Evolutionary conservation across 2,329 filamentous ascomycete species (phyloP).

Genomic region (Penicillium sp.): DNA sequence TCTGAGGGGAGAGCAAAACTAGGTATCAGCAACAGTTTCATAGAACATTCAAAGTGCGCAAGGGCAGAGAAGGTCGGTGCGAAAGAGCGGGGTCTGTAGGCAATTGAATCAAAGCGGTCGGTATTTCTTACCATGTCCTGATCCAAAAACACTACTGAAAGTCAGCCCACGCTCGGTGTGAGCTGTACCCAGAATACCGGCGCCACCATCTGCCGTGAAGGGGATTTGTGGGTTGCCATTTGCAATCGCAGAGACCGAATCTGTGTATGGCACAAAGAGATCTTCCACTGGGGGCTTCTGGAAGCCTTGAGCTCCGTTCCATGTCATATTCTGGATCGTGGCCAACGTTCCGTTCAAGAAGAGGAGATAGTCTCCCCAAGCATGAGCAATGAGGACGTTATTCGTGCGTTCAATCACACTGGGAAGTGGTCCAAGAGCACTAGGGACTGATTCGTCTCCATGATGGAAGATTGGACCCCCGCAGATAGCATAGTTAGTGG

Average conservation of each 20-base stretch:
- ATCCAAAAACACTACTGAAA: constrained; percentile 57
- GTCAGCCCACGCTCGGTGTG: constrained; percentile 73
- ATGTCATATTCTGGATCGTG: constrained; percentile 76
- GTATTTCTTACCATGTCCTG: constrained; percentile 50
- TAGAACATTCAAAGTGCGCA: too few species aligned
- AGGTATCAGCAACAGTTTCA: background rate
- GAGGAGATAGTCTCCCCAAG: constrained; percentile 62
- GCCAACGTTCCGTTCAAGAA: constrained; percentile 64
- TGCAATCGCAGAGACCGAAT: constrained; percentile 12
- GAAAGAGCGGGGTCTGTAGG: background rate
- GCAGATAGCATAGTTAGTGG: constrained; percentile 39
- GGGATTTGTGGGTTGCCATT: constrained; percentile 43
- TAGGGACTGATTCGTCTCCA: constrained; percentile 45
- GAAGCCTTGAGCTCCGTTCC: constrained; percentile 66
- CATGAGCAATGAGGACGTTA: constrained; percentile 69
- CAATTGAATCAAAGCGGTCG: too few species aligned
- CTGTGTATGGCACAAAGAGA: constrained; percentile 64
- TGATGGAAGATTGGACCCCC: constrained; percentile 37
- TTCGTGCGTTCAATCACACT: constrained; percentile 66
- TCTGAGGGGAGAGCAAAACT: constrained; percentile 7
- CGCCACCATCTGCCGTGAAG: constrained; percentile 42
- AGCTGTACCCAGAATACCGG: constrained; percentile 63
- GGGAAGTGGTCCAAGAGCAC: constrained; percentile 46
- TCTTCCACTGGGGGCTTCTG: constrained; percentile 53
- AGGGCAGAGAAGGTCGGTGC: background rate